Conservation (phyloP, 345 rosid species). For the Aethionema arabicum region DNA sequence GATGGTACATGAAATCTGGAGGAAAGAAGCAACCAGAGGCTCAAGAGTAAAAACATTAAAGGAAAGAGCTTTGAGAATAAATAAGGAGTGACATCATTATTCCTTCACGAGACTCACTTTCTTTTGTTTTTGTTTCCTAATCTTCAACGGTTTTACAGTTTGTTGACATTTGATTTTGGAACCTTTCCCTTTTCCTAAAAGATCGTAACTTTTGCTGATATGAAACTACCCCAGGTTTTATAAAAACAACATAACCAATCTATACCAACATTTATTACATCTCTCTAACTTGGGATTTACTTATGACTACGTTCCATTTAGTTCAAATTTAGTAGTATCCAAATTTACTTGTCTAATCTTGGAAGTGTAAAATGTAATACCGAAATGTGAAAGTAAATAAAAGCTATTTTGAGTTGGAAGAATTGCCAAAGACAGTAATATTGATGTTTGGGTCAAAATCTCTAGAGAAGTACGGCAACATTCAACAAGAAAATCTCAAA, state of each 20-base stretch:
- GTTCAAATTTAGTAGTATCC: too few relatives aligned
- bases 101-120: slow-evolving; percentile 18
- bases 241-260: too few relatives aligned
- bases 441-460: slow-evolving; percentile 9
- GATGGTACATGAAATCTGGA: slow-evolving; percentile 85
- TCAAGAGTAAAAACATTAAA: slow-evolving; percentile 46
- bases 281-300: too few relatives aligned
- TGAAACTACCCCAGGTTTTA: too few relatives aligned
- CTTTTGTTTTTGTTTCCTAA: background rate
- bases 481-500: background rate
- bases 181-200: background rate
- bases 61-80: slow-evolving; percentile 18
- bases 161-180: background rate
- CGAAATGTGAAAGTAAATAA: background rate
- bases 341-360: too few relatives aligned
- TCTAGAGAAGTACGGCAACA: slow-evolving; percentile 1
- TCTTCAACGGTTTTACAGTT: background rate
- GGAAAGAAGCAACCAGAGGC: slow-evolving; percentile 65
- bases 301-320: too few relatives aligned
- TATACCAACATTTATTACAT: too few relatives aligned
- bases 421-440: background rate
- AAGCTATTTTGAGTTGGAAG: background rate
- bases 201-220: background rate
- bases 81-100: slow-evolving; percentile 18
- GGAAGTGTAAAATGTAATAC: too few relatives aligned